Base-by-base conservation (phyloP, 768 basidiomycete species). In the Tylopilus sp. region DNA sequence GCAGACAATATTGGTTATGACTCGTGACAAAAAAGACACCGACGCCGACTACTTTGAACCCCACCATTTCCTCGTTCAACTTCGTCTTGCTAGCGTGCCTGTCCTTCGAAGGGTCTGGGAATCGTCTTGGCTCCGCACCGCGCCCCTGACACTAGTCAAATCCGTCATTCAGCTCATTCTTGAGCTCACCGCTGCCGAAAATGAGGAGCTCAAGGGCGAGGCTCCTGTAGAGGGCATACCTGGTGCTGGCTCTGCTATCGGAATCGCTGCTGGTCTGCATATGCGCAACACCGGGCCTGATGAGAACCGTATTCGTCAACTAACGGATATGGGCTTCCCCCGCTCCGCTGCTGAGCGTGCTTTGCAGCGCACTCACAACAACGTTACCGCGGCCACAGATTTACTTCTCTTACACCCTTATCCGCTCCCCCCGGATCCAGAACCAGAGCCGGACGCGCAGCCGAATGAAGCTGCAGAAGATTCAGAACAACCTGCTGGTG, bases 271-370 rank as follows among this genome's bases (percentile, higher is more conserved):
- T 44, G 73, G 65, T 38, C 64, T 60, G 53, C 66, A 67, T 53
- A 68, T 67, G 52, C 65, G 61, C 33, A 65, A 67, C 20, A 57
- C 75, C 53, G 82, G 77, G 12, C 80, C 87, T 0, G 89, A 92
- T 64, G 91, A 94, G 65, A 77, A 76, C 41, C 81, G 86, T 31
- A 82, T 98, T 47, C 80, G 81, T 45, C 88, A 92, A 60, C 75
- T 98, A 48, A 86, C 82, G 10, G 97, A 98, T 61, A 98, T 99
- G 97, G 97, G 97, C 41, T 99, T 98, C 75, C 83, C 88, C 31
- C 83, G 93, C n/a, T 79, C 82, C 38, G 90, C 91, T 12, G 91
- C 86, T 2, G 88, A 90, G 63, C 80, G 85, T 47, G 95, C 95
- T 4, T 74, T 99, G 35, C 69, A 78, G 18, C 88, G 95, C 11